These are phyloP conservation scores for Polyplosphaeria fusca DNA, from an alignment of 495 filamentous ascomycete species.

Conservation along the genomic window DNA sequence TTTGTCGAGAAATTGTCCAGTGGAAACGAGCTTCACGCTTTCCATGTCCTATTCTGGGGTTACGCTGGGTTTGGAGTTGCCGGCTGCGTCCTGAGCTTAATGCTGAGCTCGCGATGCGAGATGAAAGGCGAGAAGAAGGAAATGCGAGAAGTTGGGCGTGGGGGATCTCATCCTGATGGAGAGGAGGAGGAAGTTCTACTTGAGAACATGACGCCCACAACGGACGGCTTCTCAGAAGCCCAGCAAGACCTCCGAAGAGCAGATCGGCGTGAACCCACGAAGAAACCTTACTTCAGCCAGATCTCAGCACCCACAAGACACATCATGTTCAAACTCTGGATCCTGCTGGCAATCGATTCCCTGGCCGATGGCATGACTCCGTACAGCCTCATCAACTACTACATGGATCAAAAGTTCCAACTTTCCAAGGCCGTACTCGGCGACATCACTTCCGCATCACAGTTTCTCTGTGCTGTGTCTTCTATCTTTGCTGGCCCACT, in stretches of 20 bases:
- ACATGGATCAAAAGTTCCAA: slow-evolving; percentile 70
- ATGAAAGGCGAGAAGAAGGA: slow-evolving; percentile 25
- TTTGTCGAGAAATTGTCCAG: slow-evolving; percentile 44
- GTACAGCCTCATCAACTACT: slow-evolving; percentile 53
- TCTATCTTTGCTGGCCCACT: slow-evolving; percentile 72
- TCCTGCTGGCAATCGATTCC: slow-evolving; percentile 76
- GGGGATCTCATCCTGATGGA: no score
- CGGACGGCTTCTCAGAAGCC: slow-evolving; percentile 6
- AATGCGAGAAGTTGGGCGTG: slow-evolving; percentile 21
- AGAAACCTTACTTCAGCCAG: slow-evolving; percentile 48
- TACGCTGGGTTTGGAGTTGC: slow-evolving; percentile 66
- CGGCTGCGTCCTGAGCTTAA: slow-evolving; percentile 59
- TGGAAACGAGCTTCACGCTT: slow-evolving; percentile 59
- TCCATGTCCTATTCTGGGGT: slow-evolving; percentile 66
- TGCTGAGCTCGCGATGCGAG: slow-evolving; percentile 61
- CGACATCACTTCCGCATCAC: slow-evolving; percentile 23
- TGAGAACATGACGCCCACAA: slow-evolving; percentile 18
- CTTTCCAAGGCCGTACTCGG: slow-evolving; percentile 57
- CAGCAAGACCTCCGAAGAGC: slow-evolving; percentile 58
- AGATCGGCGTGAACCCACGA: slow-evolving; percentile 63
- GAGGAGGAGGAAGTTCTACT: slow-evolving; percentile 35
- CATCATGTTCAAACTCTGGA: slow-evolving; percentile 67
- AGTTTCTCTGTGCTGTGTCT: slow-evolving; percentile 62
- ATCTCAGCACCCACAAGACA: slow-evolving; percentile 50
- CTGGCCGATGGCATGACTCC: slow-evolving; percentile 75